Base-by-base conservation (phyloP, 2,329 filamentous ascomycete species). In the Fusarium subglutinans region DNA sequence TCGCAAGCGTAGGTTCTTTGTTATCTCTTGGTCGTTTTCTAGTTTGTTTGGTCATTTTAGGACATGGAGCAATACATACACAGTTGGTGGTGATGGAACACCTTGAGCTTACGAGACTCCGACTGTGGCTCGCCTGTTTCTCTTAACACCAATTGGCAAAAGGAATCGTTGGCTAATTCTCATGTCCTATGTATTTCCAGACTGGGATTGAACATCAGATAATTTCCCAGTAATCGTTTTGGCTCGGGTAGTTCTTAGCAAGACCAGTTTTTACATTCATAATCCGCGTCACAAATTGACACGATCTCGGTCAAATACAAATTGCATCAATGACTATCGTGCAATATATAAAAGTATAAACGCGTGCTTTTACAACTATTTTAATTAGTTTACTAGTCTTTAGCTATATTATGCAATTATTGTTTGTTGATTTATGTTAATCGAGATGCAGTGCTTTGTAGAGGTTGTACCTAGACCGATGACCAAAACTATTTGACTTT, bases 1-100 rank as follows among this genome's bases (percentile, higher is more conserved):
- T 66, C 62, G 63, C 40, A 65, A 47, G 58, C 63, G 58, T 64
- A 66, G 59, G 63, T 66, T 53, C 47, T 41, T 66, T 40, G 15
- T 0, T 13, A 0, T 24, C 22, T 50, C 14, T 24, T 24, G n/a
- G 8, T 10, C 4, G 5, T 24, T 33, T 33, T 22, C 5, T 12
- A 3, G 1, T 33, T 6, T 18, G 8, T n/a, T 3, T 14, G 6
- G 15, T 33, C 15, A 17, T 12, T 50, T 7, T 3, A 6, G 11
- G 28, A 18, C 0, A 18, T n/a, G 2, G 10, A 24, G 15, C 33
- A 24, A 51, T 24, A 7, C 8, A n/a, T n/a, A 4, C 7, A 8
- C 2, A 30, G 47, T 24, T 17, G 6, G 22, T 22, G 8, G 28
- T 10, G 15, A 12, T 51, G n/a, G 22, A 33, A 13, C 15, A n/a